phyloP scores from a whole-genome alignment of 1,284 basidiomycete species.

The Leccinum ponderosum region DNA sequence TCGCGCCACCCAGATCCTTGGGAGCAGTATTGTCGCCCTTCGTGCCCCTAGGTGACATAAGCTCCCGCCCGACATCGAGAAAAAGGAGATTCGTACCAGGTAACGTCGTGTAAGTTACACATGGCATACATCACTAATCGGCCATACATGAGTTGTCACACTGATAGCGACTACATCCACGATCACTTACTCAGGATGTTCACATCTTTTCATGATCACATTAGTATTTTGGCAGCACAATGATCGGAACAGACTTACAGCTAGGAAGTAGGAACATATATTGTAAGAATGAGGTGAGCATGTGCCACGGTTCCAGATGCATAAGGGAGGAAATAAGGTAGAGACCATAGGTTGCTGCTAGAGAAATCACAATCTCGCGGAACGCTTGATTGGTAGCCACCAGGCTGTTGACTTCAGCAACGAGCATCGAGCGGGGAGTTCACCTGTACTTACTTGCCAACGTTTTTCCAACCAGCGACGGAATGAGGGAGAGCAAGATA shows the following conservation, averaged over 20 bases:
- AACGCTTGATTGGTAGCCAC: slow-evolving; percentile 68
- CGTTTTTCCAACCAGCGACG: slow-evolving; percentile 68
- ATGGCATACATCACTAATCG: slow-evolving; percentile 81
- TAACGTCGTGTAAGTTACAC: slow-evolving; percentile 89
- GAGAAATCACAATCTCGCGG: slow-evolving; percentile 77
- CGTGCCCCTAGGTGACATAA: slow-evolving; percentile 61
- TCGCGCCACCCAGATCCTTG: slow-evolving; percentile 87
- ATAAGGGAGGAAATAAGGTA: slow-evolving; percentile 87
- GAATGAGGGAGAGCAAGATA: slow-evolving; percentile 82
- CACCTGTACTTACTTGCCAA: slow-evolving; percentile 53
- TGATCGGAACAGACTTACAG: slow-evolving; percentile 45
- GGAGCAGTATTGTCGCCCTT: slow-evolving; percentile 86
- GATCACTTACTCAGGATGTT: slow-evolving; percentile 73
- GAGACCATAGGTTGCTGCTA: slow-evolving; percentile 86
- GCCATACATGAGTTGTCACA: neutral
- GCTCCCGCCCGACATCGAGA: neutral
- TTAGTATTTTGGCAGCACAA: slow-evolving; percentile 11
- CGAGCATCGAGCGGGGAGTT: neutral
- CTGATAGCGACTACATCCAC: neutral
- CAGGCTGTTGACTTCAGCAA: slow-evolving; percentile 42
- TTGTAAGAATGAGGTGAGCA: slow-evolving; percentile 88
- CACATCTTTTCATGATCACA: slow-evolving; percentile 54
- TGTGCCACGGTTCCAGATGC: slow-evolving; percentile 92
- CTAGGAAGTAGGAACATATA: slow-evolving; percentile 81
- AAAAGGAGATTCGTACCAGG: slow-evolving; percentile 52